These are phyloP conservation scores for Teratosphaeria epicoccoides DNA, from an alignment of 2,329 filamentous ascomycete genomes.

Conservation along the genomic window DNA sequence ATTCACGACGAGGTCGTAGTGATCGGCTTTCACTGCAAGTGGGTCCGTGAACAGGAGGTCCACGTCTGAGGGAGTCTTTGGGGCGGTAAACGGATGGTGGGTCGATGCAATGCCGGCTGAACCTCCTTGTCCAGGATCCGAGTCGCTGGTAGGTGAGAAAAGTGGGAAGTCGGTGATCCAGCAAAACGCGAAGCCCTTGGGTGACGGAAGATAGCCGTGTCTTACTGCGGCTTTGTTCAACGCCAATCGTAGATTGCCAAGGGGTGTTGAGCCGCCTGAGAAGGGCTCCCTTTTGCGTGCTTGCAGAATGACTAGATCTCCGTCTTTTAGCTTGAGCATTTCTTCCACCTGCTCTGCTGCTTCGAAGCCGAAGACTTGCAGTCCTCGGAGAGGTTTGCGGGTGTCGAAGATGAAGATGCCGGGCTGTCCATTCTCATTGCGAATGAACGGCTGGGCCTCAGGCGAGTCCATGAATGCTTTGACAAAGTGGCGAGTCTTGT, in stretches of 20 bases:
- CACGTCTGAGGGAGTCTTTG: slow-evolving; percentile 60
- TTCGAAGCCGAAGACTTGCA: slow-evolving; percentile 68
- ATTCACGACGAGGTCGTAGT: slow-evolving; percentile 94
- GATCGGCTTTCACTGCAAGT: slow-evolving; percentile 63
- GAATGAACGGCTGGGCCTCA: slow-evolving; percentile 46
- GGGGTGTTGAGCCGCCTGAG: slow-evolving; percentile 58
- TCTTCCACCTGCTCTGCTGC: slow-evolving; percentile 50
- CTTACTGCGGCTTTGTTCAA: slow-evolving; percentile 60
- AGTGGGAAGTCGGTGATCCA: slow-evolving; percentile 91
- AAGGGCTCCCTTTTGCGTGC: slow-evolving; percentile 58
- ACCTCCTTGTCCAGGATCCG: slow-evolving; percentile 70
- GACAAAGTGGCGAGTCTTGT: slow-evolving; percentile 52
- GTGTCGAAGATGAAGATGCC: slow-evolving; percentile 68
- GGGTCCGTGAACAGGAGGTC: slow-evolving; percentile 64
- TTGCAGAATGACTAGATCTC: slow-evolving; percentile 73
- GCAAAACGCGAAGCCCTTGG: slow-evolving; percentile 53
- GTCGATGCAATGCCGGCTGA: slow-evolving; percentile 71
- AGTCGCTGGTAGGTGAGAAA: slow-evolving; percentile 61
- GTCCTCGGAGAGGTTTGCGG: slow-evolving; percentile 61
- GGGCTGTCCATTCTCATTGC: slow-evolving; percentile 67
- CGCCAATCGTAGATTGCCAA: slow-evolving; percentile 63
- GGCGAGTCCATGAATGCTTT: slow-evolving; percentile 59
- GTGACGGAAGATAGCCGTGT: slow-evolving; percentile 44
- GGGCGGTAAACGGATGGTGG: slow-evolving; percentile 93
- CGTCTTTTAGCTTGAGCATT: slow-evolving; percentile 48